Evolutionary conservation across 2,329 filamentous ascomycete genomes (phyloP), one percentile per base, ranked within the genome.

Genomic region (Tricladium varicosporioides): DNA sequence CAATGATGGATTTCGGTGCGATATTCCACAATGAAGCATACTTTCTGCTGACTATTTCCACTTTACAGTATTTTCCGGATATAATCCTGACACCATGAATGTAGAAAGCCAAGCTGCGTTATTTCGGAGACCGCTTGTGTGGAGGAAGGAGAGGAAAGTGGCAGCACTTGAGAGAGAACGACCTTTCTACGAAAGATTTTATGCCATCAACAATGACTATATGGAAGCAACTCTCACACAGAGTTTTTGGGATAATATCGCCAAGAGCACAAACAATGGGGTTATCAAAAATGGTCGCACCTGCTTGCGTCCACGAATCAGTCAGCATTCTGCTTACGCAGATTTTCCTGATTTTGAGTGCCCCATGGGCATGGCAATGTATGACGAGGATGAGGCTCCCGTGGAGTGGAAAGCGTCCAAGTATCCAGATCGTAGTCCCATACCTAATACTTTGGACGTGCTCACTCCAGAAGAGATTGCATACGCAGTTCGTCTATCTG

Each of bases 1-100:
- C 60, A 3, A 64, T 66, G 44, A 58, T 65, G 2, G 43, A 48
- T 5, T 65, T 58, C 55, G 22, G 22, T 27, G 7, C 22, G 22
- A 27, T 27, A 27, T 27, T 27, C 22, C 22, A 27, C 22, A 27
- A 27, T 27, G 22, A 27, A 4, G 3, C 22, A 27, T 27, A 27
- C 22, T 27, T 27, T 27, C 7, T 27, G 22, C 22, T 27, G 7
- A 27, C 22, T 27, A 27, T 27, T 27, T 27, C 22, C 22, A 7
- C 7, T 27, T 27, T 27, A 27, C 22, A 27, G 60, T 68, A n/a
- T 68, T 68, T 36, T 22, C 14, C 19, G 64, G 63, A 5, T 61
- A 56, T 19, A 62, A 61, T 36, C 66, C 66, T 7, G 44, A 46
- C 22, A 57, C 51, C 11, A 57, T 53, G n/a, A 40, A 51, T 8